phyloP scores from a whole-genome alignment of 495 filamentous ascomycete genomes.

The Penicillium salamii region DNA sequence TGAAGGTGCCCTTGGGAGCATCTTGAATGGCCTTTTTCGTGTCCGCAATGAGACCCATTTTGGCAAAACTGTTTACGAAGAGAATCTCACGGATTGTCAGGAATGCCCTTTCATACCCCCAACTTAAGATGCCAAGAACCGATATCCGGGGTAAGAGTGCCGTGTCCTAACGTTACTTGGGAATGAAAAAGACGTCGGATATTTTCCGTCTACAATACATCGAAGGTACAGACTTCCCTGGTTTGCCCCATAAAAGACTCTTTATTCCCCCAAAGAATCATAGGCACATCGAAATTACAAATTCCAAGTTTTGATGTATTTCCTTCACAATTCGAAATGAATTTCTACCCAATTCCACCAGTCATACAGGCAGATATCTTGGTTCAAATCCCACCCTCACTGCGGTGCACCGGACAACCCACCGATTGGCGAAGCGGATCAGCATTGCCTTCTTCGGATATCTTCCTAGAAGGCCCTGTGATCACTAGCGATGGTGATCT shows the following conservation, averaged over 20 bases:
- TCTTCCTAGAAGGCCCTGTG: constrained; percentile 25
- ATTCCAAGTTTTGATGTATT: no score
- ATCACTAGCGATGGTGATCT: constrained; percentile 12
- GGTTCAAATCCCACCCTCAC: constrained; percentile 12
- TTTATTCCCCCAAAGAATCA: no score
- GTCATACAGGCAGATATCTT: constrained; percentile 20
- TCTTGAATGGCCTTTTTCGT: constrained; percentile 42
- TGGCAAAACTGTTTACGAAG: constrained; percentile 20
- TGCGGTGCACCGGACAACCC: constrained; percentile 17
- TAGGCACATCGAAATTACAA: no score
- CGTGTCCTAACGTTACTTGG: background rate
- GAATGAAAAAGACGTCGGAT: constrained; percentile 1
- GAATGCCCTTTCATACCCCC: background rate
- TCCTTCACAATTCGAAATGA: no score
- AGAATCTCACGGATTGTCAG: constrained; percentile 48
- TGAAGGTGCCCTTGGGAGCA: constrained; percentile 18
- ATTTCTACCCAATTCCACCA: constrained; percentile 22
- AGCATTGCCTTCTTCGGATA: constrained; percentile 12
- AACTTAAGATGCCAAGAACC: background rate
- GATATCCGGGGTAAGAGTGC: background rate
- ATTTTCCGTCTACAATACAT: constrained; percentile 2
- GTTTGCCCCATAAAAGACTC: no score
- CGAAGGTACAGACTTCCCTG: background rate
- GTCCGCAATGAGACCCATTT: constrained; percentile 57
- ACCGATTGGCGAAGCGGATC: constrained; percentile 21